Evolutionary conservation across 495 filamentous ascomycete genomes (phyloP).

Genomic region (Penicillium angulare): DNA sequence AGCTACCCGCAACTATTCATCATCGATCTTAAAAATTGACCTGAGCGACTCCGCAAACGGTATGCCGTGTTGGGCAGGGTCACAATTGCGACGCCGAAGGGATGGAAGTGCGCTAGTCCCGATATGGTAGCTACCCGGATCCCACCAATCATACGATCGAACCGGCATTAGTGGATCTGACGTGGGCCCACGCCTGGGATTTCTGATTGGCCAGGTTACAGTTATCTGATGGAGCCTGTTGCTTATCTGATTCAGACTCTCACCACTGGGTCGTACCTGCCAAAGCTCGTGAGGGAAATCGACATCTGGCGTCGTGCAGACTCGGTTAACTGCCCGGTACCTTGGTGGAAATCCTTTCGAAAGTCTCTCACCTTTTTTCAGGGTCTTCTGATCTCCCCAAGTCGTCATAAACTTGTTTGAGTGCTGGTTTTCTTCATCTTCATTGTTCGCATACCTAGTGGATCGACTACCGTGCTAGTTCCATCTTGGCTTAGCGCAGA

Average conservation of each 20-base stretch:
- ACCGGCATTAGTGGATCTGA: too few species aligned
- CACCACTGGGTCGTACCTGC: too few species aligned
- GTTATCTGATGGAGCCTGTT: slow-evolving; percentile 1
- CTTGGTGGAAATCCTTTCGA: too few species aligned
- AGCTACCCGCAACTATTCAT: too few species aligned
- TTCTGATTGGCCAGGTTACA: not conserved
- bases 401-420: too few species aligned
- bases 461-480: not conserved
- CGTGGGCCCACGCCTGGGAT: too few species aligned
- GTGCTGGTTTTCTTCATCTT: not conserved
- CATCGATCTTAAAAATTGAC: not conserved
- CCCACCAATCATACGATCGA: too few species aligned
- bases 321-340: too few species aligned
- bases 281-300: too few species aligned
- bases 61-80: not conserved
- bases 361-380: not conserved
- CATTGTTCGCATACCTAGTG: not conserved
- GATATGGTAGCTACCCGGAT: too few species aligned
- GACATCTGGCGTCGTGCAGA: too few species aligned
- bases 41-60: not conserved
- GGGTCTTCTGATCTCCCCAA: too few species aligned
- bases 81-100: not conserved
- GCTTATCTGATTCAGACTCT: not conserved
- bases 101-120: not conserved
- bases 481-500: not conserved